phyloP scores from a whole-genome alignment of 164 flowering plant species.

The Sextonia rubra region DNA sequence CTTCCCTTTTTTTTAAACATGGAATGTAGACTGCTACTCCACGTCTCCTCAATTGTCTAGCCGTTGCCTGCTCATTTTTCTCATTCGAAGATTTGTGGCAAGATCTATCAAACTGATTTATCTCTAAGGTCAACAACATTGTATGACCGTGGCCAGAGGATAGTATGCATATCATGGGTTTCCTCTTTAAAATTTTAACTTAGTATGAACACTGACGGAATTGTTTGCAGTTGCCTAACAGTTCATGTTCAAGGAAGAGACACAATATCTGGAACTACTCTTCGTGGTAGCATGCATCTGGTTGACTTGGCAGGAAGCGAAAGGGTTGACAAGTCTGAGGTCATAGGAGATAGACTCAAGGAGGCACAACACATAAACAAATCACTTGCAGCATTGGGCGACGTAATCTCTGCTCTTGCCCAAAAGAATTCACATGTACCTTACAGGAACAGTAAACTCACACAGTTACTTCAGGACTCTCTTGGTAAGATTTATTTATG shows the following conservation, averaged over 20 bases:
- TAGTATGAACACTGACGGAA: slow-evolving; percentile 1
- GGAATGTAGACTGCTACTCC: background rate
- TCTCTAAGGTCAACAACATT: background rate
- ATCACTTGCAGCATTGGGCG: slow-evolving; percentile 82
- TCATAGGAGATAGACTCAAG: slow-evolving; percentile 64
- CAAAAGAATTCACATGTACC: slow-evolving; percentile 68
- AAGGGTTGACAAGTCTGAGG: slow-evolving; percentile 74
- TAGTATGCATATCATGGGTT: background rate
- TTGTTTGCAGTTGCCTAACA: slow-evolving; percentile 61
- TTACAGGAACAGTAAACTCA: slow-evolving; percentile 76
- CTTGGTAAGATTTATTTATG: slow-evolving; percentile 45
- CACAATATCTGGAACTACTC: slow-evolving; percentile 45
- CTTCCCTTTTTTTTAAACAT: background rate
- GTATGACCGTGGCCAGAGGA: background rate
- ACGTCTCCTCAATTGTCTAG: background rate
- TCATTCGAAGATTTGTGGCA: background rate
- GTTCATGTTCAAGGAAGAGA: slow-evolving; percentile 83
- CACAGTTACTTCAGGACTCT: slow-evolving; percentile 87
- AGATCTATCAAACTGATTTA: background rate
- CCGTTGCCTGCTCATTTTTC: background rate
- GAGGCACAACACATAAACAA: slow-evolving; percentile 80
- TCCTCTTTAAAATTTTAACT: background rate
- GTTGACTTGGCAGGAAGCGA: slow-evolving; percentile 93
- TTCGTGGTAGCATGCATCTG: slow-evolving; percentile 74
- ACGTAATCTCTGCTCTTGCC: slow-evolving; percentile 73